Base-by-base conservation (phyloP, 2,329 filamentous ascomycete genomes). In the Beauveria rudraprayagi region DNA sequence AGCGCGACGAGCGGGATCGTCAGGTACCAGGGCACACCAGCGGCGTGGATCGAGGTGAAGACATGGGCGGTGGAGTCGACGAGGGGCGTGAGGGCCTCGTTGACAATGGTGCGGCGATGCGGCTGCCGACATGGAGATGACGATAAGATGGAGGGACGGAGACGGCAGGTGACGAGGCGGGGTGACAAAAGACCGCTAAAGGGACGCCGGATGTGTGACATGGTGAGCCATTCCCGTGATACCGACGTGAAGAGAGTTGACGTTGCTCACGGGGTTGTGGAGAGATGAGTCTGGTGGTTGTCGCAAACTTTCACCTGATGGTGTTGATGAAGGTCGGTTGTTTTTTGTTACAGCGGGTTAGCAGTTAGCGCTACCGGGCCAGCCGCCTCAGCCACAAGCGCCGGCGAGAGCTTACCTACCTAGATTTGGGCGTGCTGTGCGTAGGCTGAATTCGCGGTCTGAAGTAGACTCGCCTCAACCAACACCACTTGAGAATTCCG, bases 1-100 rank as follows among this genome's bases (percentile, higher is more conserved):
- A 83, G 63, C 7, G 80, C 80, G 16, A 81, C 71, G n/a, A 81
- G 71, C 5, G 83, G 81, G 52, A 85, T 81, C 30, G 77, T 75
- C 37, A 83, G 64, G 65, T 75, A 83, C 83, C 83, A 85, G 1
- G 82, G 81, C 1, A 79, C 67, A 43, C 77, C 75, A 26, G 74
- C 73, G 53, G 67, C 61, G 66, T 85, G 82, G 10, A 80, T 58
- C 51, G 70, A 71, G 41, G 75, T 68, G 55, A 85, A 74, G 62
- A 75, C 66, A 56, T 77, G 69, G 37, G 80, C 76, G 3, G 79
- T 73, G 54, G 69, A 65, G 28, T 76, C 67, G 58, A 81, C 68
- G 47, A 56, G 30, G 9, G 30, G 40, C 3, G 47, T 43, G 44
- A 61, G 44, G 17, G 30, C 16, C 44, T 61, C 59, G 34, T 24